Conservation (phyloP, 257 asterid species). For the Solanum ossicruentum region DNA sequence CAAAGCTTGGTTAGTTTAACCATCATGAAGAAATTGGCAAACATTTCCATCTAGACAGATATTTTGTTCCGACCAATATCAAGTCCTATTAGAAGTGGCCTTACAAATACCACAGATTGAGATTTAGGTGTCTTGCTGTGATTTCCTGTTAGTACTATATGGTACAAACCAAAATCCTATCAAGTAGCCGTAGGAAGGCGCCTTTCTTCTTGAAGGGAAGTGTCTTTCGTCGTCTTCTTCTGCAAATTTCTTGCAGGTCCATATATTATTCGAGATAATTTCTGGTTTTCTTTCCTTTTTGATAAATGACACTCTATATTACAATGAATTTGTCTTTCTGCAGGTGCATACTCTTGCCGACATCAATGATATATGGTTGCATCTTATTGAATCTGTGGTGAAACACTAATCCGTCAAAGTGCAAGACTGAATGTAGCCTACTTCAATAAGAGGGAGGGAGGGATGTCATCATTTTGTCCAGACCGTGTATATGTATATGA, state of each 20-base stretch:
- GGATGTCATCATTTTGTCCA: neutral
- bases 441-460: neutral
- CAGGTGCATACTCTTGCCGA: neutral
- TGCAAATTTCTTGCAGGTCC: neutral
- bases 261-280: neutral
- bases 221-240: neutral
- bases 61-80: neutral
- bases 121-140: neutral
- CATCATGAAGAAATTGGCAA: neutral
- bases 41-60: neutral
- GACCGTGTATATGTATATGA: neutral
- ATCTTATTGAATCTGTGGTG: neutral
- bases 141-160: neutral
- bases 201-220: neutral
- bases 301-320: neutral
- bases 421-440: neutral
- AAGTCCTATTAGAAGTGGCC: neutral
- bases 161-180: neutral
- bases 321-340: neutral
- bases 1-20: neutral
- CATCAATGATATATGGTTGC: neutral
- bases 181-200: neutral
- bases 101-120: neutral
- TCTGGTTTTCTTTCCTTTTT: neutral
- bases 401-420: neutral